phyloP scores from a whole-genome alignment of 2,329 filamentous ascomycete species.

The Beauveria rudraprayagi region DNA sequence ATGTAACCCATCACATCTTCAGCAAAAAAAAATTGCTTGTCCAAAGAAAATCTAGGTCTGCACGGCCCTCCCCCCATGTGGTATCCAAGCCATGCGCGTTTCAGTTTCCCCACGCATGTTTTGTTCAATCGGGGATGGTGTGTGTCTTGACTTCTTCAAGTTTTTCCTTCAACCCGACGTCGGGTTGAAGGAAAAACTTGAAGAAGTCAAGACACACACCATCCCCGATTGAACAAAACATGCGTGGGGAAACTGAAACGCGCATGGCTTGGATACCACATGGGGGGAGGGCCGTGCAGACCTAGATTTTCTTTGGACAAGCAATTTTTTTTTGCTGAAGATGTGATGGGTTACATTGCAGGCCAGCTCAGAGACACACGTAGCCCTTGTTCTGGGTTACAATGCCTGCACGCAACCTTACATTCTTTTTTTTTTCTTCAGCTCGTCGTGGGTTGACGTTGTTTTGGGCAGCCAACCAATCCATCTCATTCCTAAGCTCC shows the following conservation, averaged over 20 bases:
- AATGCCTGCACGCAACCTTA: too few relatives aligned
- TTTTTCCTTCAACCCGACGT: not conserved
- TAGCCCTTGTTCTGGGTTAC: not conserved
- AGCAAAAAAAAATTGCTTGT: not conserved
- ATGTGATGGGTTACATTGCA: not conserved
- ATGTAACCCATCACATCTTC: not conserved
- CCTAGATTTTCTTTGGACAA: not conserved
- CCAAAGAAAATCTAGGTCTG: not conserved
- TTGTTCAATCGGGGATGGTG: not conserved
- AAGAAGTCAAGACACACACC: not conserved
- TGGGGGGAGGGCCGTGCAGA: not conserved
- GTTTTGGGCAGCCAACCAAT: too few relatives aligned
- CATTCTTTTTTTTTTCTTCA: not conserved
- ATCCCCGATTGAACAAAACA: not conserved
- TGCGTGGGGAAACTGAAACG: not conserved
- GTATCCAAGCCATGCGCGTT: not conserved
- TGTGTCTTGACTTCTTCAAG: not conserved
- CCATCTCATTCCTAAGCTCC: conserved; percentile 1
- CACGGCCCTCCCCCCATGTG: conserved; percentile 1
- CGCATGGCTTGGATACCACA: not conserved
- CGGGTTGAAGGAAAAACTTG: not conserved
- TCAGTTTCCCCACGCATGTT: not conserved
- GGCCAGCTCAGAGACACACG: not conserved
- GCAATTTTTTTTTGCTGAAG: not conserved
- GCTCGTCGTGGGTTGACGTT: not conserved